Evolutionary conservation across 176 grass and related monocot genomes (phyloP).

Genomic region (Leersia perrieri): DNA sequence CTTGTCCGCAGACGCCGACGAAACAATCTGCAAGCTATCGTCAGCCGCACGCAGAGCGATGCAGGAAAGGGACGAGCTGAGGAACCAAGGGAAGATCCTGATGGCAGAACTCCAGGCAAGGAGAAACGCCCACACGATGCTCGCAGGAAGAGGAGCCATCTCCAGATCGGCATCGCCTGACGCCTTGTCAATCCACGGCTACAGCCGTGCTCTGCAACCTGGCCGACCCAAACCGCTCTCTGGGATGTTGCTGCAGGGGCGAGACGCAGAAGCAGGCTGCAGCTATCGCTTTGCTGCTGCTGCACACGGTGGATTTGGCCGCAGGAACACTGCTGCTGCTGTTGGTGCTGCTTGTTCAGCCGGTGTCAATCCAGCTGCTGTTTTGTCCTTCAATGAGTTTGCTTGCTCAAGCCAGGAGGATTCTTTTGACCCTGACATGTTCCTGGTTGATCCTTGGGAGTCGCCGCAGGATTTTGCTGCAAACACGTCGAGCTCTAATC

Average conservation of each 20-base stretch:
- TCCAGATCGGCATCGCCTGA: neutral
- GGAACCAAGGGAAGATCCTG: conserved; percentile 13
- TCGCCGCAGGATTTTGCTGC: neutral
- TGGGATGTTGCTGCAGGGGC: neutral
- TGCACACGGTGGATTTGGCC: neutral
- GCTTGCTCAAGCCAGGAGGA: conserved; percentile 15
- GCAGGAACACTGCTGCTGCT: neutral
- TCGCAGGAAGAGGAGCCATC: neutral
- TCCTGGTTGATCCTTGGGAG: conserved; percentile 25
- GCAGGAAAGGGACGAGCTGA: conserved; percentile 33
- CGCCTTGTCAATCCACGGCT: neutral
- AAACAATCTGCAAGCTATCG: conserved; percentile 17
- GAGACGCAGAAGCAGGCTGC: neutral
- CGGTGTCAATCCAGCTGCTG: neutral
- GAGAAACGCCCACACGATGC: conserved; percentile 32
- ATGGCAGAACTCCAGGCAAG: conserved; percentile 23
- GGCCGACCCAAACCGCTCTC: neutral
- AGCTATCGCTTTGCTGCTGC: neutral
- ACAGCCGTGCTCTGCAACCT: neutral
- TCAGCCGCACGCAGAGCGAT: neutral
- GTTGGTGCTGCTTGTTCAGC: neutral
- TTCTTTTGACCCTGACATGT: conserved; percentile 36
- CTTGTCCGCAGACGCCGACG: conserved; percentile 33
- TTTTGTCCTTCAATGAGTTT: neutral
- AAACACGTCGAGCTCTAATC: neutral